Conservation (phyloP, 2,329 filamentous ascomycete genomes). For the Magnaporthiopsis poae region DNA sequence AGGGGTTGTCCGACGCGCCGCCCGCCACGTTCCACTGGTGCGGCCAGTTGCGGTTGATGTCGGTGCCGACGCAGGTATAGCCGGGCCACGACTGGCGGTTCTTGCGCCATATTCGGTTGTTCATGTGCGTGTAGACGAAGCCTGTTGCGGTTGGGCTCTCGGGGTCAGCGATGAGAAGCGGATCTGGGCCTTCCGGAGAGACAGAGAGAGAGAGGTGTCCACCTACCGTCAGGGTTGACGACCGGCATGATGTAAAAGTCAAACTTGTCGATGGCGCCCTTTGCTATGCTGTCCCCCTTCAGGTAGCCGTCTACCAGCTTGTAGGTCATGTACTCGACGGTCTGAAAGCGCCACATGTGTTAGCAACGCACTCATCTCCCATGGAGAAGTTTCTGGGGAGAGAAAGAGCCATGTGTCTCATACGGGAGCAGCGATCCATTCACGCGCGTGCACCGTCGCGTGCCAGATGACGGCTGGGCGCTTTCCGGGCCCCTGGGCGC, state of each 20-base stretch:
- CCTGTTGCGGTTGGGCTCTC: conserved; percentile 22
- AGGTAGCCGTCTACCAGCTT: conserved; percentile 37
- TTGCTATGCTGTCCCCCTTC: conserved; percentile 23
- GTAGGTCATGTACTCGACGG: conserved; percentile 43
- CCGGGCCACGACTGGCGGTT: conserved; percentile 36
- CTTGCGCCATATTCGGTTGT: conserved; percentile 52
- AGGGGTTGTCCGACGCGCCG: conserved; percentile 34
- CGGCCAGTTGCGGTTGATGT: conserved; percentile 44
- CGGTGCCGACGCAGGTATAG: conserved; percentile 39
- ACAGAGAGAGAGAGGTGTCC: neutral
- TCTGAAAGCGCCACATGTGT: conserved; percentile 12
- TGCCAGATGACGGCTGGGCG: conserved; percentile 45
- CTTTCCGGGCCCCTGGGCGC: conserved; percentile 30
- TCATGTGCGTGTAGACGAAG: conserved; percentile 49
- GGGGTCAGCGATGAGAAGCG: neutral
- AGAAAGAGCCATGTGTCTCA: conserved; percentile 26
- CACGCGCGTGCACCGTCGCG: conserved; percentile 48
- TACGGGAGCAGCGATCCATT: conserved; percentile 50
- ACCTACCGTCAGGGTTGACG: conserved; percentile 48
- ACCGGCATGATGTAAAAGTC: conserved; percentile 58
- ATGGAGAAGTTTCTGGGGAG: neutral
- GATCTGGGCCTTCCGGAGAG: neutral
- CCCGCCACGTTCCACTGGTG: conserved; percentile 34
- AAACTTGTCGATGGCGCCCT: conserved; percentile 45
- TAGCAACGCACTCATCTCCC: neutral